Conservation (phyloP, 768 basidiomycete genomes). For the Psilocybe sp. region DNA sequence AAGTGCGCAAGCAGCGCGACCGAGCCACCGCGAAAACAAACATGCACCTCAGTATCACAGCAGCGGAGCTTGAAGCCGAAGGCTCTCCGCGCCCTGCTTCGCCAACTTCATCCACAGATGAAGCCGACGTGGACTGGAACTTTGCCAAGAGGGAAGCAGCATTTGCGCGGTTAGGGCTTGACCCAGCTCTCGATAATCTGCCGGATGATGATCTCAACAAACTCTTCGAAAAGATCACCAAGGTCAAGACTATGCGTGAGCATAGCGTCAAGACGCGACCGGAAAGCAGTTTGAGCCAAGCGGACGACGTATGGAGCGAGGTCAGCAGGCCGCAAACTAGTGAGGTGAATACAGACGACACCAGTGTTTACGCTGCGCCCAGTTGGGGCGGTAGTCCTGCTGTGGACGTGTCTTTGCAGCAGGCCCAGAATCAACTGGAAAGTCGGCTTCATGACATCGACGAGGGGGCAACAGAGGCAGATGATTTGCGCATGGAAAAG, state of each 20-base stretch:
- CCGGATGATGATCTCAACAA: slow-evolving; percentile 95
- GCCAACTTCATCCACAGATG: slow-evolving; percentile 65
- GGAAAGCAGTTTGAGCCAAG: slow-evolving; percentile 84
- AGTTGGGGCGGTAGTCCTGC: slow-evolving; percentile 62
- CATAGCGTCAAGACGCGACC: slow-evolving; percentile 79
- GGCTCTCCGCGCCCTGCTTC: slow-evolving; percentile 76
- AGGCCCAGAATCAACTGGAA: slow-evolving; percentile 75
- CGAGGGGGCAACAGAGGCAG: slow-evolving; percentile 59
- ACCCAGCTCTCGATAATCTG: slow-evolving; percentile 87
- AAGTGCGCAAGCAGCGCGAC: slow-evolving; percentile 88
- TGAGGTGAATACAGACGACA: slow-evolving; percentile 83
- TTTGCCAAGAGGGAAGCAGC: slow-evolving; percentile 95
- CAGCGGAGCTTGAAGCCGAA: slow-evolving; percentile 61
- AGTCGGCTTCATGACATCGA: slow-evolving; percentile 61
- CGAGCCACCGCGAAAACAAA: slow-evolving; percentile 73
- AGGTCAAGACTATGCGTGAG: slow-evolving; percentile 85
- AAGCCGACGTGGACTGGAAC: slow-evolving; percentile 91
- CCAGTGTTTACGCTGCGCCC: slow-evolving; percentile 69
- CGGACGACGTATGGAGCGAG: slow-evolving; percentile 89
- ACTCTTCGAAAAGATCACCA: slow-evolving; percentile 91
- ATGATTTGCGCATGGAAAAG: slow-evolving; percentile 86
- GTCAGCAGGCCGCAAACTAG: slow-evolving; percentile 76
- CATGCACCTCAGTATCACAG: slow-evolving; percentile 61
- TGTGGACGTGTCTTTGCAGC: slow-evolving; percentile 60
- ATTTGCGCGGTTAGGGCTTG: slow-evolving; percentile 78